Evolutionary conservation across 225 moss, liverwort and hornwort genomes (phyloP).

Genomic region (Neckera pumila): DNA sequence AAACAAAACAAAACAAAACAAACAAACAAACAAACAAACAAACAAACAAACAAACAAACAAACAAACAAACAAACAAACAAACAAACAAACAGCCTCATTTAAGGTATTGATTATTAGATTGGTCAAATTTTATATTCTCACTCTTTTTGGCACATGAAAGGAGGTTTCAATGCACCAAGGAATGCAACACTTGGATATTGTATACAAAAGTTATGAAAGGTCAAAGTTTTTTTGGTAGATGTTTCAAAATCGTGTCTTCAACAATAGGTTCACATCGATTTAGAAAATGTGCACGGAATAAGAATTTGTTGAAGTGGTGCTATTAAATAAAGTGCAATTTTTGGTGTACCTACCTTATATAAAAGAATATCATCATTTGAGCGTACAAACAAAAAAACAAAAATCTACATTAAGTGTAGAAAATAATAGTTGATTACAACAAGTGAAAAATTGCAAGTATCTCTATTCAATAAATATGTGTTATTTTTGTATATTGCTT

Average conservation of each 20-base stretch:
- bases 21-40: too few relatives aligned
- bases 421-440: not conserved
- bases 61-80: too few relatives aligned
- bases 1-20: too few relatives aligned
- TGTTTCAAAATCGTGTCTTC: not conserved
- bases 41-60: too few relatives aligned
- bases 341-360: accelerated
- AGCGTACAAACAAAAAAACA: not conserved
- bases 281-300: accelerated
- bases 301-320: not conserved
- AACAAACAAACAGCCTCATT: too few relatives aligned
- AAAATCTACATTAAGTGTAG: not conserved
- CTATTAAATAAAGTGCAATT: not conserved
- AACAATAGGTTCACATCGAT: too few relatives aligned
- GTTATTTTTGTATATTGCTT: not conserved
- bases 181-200: not conserved
- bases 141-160: not conserved
- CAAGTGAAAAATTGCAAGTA: accelerated
- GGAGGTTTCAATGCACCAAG: not conserved
- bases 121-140: not conserved
- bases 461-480: not conserved
- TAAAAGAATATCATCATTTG: not conserved
- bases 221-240: not conserved
- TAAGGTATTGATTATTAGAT: too few relatives aligned
- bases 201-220: not conserved